Conservation (phyloP, 2,329 filamentous ascomycete species). For the Bipolaris sorokiniana region DNA sequence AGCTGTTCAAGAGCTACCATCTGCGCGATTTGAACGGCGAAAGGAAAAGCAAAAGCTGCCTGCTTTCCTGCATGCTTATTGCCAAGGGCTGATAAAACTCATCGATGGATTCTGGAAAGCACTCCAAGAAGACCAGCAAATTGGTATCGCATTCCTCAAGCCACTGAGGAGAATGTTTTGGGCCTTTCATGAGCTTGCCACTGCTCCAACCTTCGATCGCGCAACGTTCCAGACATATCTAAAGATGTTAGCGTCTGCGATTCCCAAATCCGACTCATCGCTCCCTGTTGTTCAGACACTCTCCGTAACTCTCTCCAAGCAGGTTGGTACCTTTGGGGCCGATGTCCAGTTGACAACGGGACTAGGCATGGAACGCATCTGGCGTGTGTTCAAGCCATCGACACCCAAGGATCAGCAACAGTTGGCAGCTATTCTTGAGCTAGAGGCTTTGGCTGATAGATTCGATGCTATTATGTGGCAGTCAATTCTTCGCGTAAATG, state of each 20-base stretch:
- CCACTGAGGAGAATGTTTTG: conserved; percentile 52
- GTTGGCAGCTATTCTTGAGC: conserved; percentile 48
- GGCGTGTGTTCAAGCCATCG: conserved; percentile 72
- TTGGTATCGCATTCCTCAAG: conserved; percentile 30
- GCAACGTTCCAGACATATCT: conserved; percentile 63
- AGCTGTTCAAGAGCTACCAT: conserved; percentile 34
- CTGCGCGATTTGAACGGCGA: conserved; percentile 42
- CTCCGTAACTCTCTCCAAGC: conserved; percentile 31
- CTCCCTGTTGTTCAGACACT: conserved; percentile 34
- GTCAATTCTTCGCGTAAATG: conserved; percentile 37
- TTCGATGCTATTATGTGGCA: conserved; percentile 53
- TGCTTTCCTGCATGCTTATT: conserved; percentile 37
- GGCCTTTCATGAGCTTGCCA: conserved; percentile 55
- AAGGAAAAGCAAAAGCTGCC: conserved; percentile 47
- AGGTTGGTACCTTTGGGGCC: conserved; percentile 62
- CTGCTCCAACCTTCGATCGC: conserved; percentile 55
- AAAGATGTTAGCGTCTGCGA: conserved; percentile 37
- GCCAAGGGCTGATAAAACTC: conserved; percentile 27
- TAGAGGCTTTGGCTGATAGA: conserved; percentile 55
- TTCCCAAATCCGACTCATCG: conserved; percentile 10
- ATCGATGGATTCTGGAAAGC: conserved; percentile 22
- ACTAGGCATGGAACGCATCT: conserved; percentile 78
- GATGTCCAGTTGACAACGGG: conserved; percentile 77
- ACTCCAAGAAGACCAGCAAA: conserved; percentile 14
- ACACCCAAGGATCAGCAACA: conserved; percentile 52